phyloP scores from a whole-genome alignment of 1,139 yeast species.

The Trichomonascaceae sp. region DNA sequence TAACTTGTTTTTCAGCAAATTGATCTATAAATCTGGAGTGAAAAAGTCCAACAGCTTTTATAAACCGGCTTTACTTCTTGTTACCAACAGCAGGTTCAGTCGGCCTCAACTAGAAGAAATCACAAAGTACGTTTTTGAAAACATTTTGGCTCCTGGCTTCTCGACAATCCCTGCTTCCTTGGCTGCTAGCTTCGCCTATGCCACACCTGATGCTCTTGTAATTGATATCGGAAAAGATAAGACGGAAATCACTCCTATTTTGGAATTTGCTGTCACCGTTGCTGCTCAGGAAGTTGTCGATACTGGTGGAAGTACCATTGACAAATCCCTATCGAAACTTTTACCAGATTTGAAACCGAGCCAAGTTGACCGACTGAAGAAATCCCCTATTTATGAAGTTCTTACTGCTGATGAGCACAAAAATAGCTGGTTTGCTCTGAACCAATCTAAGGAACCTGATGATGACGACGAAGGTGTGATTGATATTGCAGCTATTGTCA shows the following conservation, averaged over 20 bases:
- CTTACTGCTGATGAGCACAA: constrained; percentile 54
- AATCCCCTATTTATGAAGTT: constrained; percentile 71
- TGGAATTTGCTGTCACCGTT: constrained; percentile 59
- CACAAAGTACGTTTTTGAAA: constrained; percentile 71
- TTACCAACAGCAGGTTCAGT: constrained; percentile 66
- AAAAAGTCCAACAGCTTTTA: constrained; percentile 20
- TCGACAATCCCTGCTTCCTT: constrained; percentile 62
- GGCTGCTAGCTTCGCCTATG: constrained; percentile 70
- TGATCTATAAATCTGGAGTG: constrained; percentile 39
- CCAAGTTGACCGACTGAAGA: constrained; percentile 72
- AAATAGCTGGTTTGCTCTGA: constrained; percentile 54
- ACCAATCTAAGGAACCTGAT: constrained; percentile 36
- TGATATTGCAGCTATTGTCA: constrained; percentile 86
- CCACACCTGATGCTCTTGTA: constrained; percentile 55
- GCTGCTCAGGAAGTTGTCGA: constrained; percentile 48
- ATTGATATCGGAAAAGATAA: constrained; percentile 75
- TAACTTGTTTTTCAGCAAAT: constrained; percentile 29
- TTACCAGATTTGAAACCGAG: constrained; percentile 52
- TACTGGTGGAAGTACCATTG: constrained; percentile 61
- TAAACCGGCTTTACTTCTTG: constrained; percentile 49
- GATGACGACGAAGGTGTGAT: constrained; percentile 63
- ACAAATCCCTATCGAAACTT: constrained; percentile 42
- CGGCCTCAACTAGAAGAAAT: constrained; percentile 59
- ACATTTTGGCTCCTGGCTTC: constrained; percentile 66
- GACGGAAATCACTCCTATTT: constrained; percentile 71